Evolutionary conservation across 495 filamentous ascomycete species (phyloP), one percentile per base, ranked within the genome.

Genomic region (Rusavskia elegans): DNA sequence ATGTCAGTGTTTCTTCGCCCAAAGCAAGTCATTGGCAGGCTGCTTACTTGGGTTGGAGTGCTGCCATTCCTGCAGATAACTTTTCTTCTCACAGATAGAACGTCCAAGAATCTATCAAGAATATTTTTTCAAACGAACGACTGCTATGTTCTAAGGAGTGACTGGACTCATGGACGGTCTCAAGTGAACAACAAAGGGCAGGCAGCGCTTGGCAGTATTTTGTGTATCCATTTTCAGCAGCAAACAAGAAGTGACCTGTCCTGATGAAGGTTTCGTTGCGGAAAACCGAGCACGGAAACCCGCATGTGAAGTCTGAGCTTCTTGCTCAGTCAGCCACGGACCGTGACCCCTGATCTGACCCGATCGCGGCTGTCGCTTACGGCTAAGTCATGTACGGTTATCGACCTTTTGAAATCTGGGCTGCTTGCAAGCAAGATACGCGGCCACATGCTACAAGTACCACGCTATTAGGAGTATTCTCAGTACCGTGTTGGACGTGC

Each of bases 11-110:
- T 44, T 63, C 55, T 36, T 40, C n/a, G 51, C 17, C 10, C 27
- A 44, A 21, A 52, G 8, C 38, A 39, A 16, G 37, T 53, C 17
- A 38, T 38, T n/a, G 21, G 50, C 30, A 48, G 58, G 51, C 59
- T 62, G 55, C 56, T 14, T 53, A 63, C 61, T 61, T 57, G 19
- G 52, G 55, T 19, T 55, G 55, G 38, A 29, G n/a, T 6, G 20
- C 38, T 49, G 56, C 49, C 56, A 58, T 58, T 17, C 39, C 50
- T 5, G n/a, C 5, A 25, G 19, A 3, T 1, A 23, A 29, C 19
- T 27, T 46, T 23, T 46, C 20, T 25, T 45, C 1, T 45, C 25
- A 21, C 40, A 42, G n/a, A 14, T 17, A 42, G 20, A 42, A 17
- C 14, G 20, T 8, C 6, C 2, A 42, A 17, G 14, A 7, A 35